These are phyloP conservation scores for Punctularia strigosozonata DNA, from an alignment of 768 basidiomycete species.

Conservation along the genomic window DNA sequence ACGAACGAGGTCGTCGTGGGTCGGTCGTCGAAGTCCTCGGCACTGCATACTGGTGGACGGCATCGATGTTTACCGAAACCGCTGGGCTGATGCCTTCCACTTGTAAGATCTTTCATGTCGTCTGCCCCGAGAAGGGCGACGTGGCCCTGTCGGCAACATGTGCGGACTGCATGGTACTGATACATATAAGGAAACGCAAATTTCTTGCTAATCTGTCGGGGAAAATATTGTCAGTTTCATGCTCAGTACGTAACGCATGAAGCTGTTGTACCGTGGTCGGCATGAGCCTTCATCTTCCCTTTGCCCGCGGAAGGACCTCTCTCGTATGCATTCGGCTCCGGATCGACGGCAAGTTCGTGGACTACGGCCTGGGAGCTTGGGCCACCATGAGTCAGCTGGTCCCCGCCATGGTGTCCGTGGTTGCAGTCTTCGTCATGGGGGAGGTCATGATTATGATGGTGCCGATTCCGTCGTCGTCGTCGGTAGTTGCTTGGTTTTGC, in stretches of 20 bases:
- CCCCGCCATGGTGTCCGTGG: conserved; percentile 6
- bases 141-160: too few species aligned
- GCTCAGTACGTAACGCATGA: not conserved
- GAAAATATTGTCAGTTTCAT: too few species aligned
- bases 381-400: conserved; percentile 7
- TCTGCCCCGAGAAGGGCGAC: too few species aligned
- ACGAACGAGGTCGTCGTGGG: too few species aligned
- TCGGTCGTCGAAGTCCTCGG: too few species aligned
- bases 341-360: conserved; percentile 12
- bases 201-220: too few species aligned
- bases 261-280: not conserved
- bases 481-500: conserved; percentile 5
- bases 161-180: too few species aligned
- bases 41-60: too few species aligned
- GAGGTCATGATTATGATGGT: conserved; percentile 7
- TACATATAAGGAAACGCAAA: too few species aligned
- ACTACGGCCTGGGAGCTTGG: conserved; percentile 10
- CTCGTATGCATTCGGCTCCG: conserved; percentile 24
- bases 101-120: too few species aligned
- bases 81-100: too few species aligned
- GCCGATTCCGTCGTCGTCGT: conserved; percentile 6
- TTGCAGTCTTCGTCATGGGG: not conserved
- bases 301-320: conserved; percentile 12
- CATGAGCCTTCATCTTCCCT: conserved; percentile 13
- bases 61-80: too few species aligned